Base-by-base conservation (phyloP, 2,329 filamentous ascomycete species). In the Penicillium sp. region DNA sequence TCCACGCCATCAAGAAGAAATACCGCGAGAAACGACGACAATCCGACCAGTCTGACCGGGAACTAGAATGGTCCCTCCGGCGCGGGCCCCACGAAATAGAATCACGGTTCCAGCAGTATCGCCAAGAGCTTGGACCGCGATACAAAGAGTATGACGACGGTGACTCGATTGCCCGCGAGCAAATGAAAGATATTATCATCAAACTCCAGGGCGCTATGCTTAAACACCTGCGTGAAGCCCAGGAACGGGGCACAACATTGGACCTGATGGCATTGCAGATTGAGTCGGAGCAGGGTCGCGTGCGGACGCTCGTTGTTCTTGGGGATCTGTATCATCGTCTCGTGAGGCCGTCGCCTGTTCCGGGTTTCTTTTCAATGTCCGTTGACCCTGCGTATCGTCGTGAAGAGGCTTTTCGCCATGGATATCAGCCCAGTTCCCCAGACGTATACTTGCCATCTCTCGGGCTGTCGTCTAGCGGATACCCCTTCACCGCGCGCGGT, bases 161-260 rank as follows among this genome's bases (percentile, higher is more conserved):
- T 7, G 71, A 74, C 51, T 58, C 59, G 31, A 60, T 64, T 35
- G 67, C 70, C 14, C 60, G 67, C 2, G 68, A 72, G 41, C 60
- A 66, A 34, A 59, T 73, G 53, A 71, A 71, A 52, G 67, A 71
- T 50, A 68, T 73, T 34, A 59, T 72, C 28, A 69, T 69, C 44
- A 63, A 60, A 29, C 58, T 73, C 2, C 70, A 73, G 52, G 54
- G 64, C 35, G 62, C 62, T 1, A 47, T 74, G 19, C 57, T 73
- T 27, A 57, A 58, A 16, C 64, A 64, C 18, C 62, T 74, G 9
- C 62, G 64, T 4, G 58, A 53, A 16, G 62, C 66, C 7, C 63
- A 58, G 36, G 57, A 66, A 39, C 63, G 67, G 28, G 63, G 67
- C 39, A 57, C 54, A 9, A 56, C 59, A 3, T 41, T 70, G 5